Percentiles rank a stretch among this genome's conserved stretches.
Conservation (phyloP, 2,329 filamentous ascomycete genomes). For the Fusarium austroafricanum region DNA sequence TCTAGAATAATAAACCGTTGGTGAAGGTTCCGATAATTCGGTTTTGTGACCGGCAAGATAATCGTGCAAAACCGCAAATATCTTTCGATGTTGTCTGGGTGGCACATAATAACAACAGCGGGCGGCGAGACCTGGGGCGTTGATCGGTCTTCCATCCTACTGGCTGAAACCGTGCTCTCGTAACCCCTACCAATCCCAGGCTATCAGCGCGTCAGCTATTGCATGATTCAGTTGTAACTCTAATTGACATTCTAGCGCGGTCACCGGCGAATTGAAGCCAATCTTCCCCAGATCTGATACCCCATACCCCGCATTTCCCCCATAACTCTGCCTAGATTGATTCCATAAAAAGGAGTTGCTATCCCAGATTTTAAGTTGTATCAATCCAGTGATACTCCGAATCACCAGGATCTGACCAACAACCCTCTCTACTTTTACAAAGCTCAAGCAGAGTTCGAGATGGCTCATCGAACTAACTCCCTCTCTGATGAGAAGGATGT, state of each 20-base stretch:
- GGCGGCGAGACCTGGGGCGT: neutral
- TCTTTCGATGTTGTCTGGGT: neutral
- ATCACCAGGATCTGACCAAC: neutral
- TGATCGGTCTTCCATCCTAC: conserved; percentile 33
- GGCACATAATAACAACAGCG: neutral
- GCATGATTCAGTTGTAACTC: conserved; percentile 1
- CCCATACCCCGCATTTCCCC: conserved; percentile 25
- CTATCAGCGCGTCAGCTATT: neutral
- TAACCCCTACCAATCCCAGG: neutral
- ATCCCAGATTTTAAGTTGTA: neutral
- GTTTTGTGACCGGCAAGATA: neutral
- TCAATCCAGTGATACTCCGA: neutral
- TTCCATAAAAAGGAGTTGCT: conserved; percentile 23
- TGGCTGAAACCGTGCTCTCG: neutral
- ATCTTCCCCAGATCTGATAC: conserved; percentile 28
- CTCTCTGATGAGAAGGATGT: conserved; percentile 34
- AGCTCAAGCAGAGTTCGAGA: neutral
- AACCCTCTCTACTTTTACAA: too few relatives aligned
- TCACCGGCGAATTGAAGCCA: too few relatives aligned
- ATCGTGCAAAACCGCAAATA: neutral
- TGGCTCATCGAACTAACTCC: conserved; percentile 19
- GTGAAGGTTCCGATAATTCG: neutral
- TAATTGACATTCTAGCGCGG: neutral
- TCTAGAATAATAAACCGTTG: too few relatives aligned
- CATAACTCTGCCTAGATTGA: neutral